These are phyloP conservation scores for Colletotrichum lentis DNA, from an alignment of 2,329 filamentous ascomycete species.

Conservation along the genomic window DNA sequence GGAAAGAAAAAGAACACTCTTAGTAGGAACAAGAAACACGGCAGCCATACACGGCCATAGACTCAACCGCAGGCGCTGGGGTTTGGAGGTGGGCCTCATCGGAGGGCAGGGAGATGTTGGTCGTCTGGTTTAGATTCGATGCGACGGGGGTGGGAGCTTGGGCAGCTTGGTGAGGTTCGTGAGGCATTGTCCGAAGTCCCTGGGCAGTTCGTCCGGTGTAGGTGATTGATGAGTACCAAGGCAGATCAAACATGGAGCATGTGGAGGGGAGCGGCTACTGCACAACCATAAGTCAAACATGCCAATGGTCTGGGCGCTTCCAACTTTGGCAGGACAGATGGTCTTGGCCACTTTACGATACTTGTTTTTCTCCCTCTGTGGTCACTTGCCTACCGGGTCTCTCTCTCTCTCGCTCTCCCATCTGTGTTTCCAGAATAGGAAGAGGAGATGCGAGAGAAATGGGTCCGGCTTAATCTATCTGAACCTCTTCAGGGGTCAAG, in stretches of 20 bases:
- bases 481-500: neutral
- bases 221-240: neutral
- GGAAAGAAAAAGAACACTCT: too few relatives aligned
- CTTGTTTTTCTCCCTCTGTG: neutral
- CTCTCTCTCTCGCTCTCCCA: too few relatives aligned
- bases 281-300: constrained; percentile 33
- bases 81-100: neutral
- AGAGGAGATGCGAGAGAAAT: neutral
- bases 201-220: constrained; percentile 7
- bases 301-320: constrained; percentile 30
- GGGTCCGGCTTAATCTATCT: constrained; percentile 3
- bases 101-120: neutral
- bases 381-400: neutral
- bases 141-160: constrained; percentile 18
- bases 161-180: neutral
- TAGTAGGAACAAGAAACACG: too few relatives aligned
- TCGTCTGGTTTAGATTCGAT: constrained; percentile 28
- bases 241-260: neutral
- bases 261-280: constrained; percentile 14
- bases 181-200: neutral
- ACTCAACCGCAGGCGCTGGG: neutral
- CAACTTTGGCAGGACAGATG: neutral
- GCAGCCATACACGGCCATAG: neutral
- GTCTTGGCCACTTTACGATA: constrained; percentile 11
- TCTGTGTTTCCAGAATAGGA: neutral